Percentiles rank a stretch among this genome's conserved stretches.
Conservation (phyloP, 305 asterid species). For the Petunia hybrid region DNA sequence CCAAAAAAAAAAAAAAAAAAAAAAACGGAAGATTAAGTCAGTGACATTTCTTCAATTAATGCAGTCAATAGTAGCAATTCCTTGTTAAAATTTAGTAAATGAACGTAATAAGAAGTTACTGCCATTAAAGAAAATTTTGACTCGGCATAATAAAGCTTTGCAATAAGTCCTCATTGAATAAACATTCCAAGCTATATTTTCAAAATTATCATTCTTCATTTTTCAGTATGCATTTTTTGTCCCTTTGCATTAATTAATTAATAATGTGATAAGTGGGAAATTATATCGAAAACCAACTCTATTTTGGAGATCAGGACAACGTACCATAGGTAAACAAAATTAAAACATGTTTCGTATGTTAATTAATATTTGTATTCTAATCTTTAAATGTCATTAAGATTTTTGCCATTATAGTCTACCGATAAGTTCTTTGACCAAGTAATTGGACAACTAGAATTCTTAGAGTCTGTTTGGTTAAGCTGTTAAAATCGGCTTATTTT, state of each 20-base stretch:
- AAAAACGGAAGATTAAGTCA: background rate
- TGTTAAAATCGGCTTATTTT: too few species aligned
- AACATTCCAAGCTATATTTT: background rate
- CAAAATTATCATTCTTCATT: conserved; percentile 10
- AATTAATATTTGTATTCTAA: background rate
- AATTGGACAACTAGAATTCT: background rate
- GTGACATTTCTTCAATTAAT: conserved; percentile 10
- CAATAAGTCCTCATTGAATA: conserved; percentile 5
- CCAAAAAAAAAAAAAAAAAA: background rate
- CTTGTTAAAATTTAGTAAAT: conserved; percentile 16
- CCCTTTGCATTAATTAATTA: background rate
- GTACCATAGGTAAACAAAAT: background rate
- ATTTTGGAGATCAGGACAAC: background rate
- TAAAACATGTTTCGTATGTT: background rate
- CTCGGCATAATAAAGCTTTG: conserved; percentile 3
- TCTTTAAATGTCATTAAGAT: background rate
- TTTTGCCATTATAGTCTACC: background rate
- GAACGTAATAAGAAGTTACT: background rate
- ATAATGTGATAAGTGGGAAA: background rate
- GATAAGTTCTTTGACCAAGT: conserved; percentile 19
- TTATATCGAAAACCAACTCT: conserved; percentile 8
- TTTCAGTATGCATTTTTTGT: background rate
- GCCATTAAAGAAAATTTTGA: conserved; percentile 13
- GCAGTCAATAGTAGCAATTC: conserved; percentile 18
- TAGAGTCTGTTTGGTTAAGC: too few species aligned